Percentiles rank a stretch among this genome's conserved stretches.
Evolutionary conservation across 2,329 filamentous ascomycete genomes (phyloP).

Genomic region (Ramichloridium luteum): DNA sequence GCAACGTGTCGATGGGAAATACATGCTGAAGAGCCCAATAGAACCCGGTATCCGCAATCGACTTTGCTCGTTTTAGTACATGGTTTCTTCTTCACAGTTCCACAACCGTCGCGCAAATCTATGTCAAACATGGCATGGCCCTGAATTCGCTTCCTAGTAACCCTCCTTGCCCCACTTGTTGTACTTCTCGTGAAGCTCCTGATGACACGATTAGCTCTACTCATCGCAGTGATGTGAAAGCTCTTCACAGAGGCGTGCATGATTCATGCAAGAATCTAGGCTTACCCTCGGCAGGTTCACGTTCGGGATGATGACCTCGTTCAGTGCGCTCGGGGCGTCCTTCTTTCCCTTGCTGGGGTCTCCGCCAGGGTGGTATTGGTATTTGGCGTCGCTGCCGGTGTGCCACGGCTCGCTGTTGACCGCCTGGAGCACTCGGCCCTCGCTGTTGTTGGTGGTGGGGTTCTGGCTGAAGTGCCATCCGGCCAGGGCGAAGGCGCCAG

Average conservation of each 20-base stretch:
- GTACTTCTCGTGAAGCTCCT: constrained; percentile 90
- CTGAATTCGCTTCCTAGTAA: too few relatives aligned
- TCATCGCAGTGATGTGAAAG: too few relatives aligned
- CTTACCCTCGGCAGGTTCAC: constrained; percentile 81
- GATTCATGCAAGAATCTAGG: constrained; percentile 11
- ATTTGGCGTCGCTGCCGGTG: constrained; percentile 49
- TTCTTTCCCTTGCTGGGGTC: constrained; percentile 62
- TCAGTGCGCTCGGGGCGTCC: constrained; percentile 89
- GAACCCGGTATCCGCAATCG: too few relatives aligned
- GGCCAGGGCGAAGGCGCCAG: constrained; percentile 71
- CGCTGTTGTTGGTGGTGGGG: constrained; percentile 74
- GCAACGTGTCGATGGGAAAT: too few relatives aligned
- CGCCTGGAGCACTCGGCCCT: constrained; percentile 62
- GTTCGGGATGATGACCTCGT: constrained; percentile 86
- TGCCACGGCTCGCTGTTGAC: constrained; percentile 86
- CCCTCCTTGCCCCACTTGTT: constrained; percentile 99
- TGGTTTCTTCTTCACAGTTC: too few relatives aligned
- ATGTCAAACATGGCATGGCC: too few relatives aligned
- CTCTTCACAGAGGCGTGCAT: constrained; percentile 1
- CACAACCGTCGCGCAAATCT: too few relatives aligned
- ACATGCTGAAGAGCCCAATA: too few relatives aligned
- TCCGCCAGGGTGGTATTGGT: constrained; percentile 63
- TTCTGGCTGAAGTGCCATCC: constrained; percentile 82
- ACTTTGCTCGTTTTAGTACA: too few relatives aligned
- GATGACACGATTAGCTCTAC: too few relatives aligned